Conservation (phyloP, 1,284 basidiomycete genomes). For the Moesziomyces sp. region DNA sequence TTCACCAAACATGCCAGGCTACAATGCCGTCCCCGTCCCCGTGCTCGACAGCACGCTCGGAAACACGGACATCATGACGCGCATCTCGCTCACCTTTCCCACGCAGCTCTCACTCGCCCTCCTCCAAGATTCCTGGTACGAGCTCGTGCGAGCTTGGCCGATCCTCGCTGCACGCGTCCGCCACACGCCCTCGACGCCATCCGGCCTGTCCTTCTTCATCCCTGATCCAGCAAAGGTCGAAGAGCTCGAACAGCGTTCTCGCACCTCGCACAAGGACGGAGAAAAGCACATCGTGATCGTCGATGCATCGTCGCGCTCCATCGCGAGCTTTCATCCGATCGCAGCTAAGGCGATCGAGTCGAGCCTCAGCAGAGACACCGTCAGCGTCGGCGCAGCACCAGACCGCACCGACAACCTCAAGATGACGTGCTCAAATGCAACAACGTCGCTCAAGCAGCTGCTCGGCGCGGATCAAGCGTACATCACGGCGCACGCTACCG, state of each 20-base stretch:
- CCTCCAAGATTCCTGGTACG: conserved; percentile 20
- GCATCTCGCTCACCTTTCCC: conserved; percentile 21
- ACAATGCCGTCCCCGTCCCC: conserved; percentile 10
- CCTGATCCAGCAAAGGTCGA: conserved; percentile 7
- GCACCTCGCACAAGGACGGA: neutral
- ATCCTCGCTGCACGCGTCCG: conserved; percentile 29
- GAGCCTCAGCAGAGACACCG: neutral
- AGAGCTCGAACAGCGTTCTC: conserved; percentile 8
- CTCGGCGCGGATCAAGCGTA: conserved; percentile 17
- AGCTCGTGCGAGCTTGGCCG: conserved; percentile 23
- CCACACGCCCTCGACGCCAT: conserved; percentile 9
- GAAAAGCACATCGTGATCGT: conserved; percentile 18
- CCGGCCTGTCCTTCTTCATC: conserved; percentile 11
- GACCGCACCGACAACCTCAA: conserved; percentile 1
- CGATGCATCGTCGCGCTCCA: conserved; percentile 8
- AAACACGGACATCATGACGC: conserved; percentile 26
- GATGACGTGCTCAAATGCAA: conserved; percentile 19
- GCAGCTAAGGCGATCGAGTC: conserved; percentile 8
- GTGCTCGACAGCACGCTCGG: conserved; percentile 18
- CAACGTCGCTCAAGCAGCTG: conserved; percentile 13
- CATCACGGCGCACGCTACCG: conserved; percentile 23
- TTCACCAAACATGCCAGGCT: neutral
- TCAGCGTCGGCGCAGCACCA: conserved; percentile 14
- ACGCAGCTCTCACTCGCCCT: conserved; percentile 1
- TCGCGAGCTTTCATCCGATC: conserved; percentile 17